Conservation (phyloP, 768 basidiomycete species). For the Rhodosporidiobolus odoratus region DNA sequence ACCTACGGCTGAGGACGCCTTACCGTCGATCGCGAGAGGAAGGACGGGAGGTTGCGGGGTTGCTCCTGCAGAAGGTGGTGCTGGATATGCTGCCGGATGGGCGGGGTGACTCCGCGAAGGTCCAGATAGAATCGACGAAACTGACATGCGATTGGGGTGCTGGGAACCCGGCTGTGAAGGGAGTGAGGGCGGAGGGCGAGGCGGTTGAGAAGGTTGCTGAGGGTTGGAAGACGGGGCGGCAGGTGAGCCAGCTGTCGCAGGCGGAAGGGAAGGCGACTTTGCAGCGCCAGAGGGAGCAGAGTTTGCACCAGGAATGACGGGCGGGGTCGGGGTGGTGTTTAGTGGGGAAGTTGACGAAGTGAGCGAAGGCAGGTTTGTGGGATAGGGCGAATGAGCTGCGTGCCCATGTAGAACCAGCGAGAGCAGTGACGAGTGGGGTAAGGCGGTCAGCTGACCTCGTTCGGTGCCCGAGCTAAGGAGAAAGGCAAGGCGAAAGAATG, state of each 20-base stretch:
- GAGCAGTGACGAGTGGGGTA: no score
- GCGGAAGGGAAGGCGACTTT: neutral
- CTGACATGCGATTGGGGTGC: slow-evolving; percentile 29
- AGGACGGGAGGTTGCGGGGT: slow-evolving; percentile 27
- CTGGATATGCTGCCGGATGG: slow-evolving; percentile 8
- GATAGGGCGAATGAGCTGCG: neutral
- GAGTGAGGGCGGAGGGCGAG: neutral
- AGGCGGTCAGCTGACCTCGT: no score
- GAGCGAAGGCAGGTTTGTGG: neutral
- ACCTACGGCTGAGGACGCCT: neutral
- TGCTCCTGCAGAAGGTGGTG: neutral
- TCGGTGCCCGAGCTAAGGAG: no score
- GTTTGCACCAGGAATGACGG: neutral
- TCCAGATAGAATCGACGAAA: slow-evolving; percentile 36
- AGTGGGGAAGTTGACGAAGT: neutral
- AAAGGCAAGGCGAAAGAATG: no score
- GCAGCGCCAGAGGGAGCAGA: neutral
- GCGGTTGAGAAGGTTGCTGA: neutral
- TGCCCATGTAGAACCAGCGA: no score
- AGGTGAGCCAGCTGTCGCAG: neutral
- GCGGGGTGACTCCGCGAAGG: slow-evolving; percentile 12
- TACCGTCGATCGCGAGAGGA: neutral
- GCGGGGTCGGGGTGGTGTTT: neutral
- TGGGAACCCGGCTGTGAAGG: neutral
- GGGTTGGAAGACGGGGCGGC: neutral